Evolutionary conservation across 2,329 filamentous ascomycete species (phyloP), one percentile per base, ranked within the genome.

Genomic region (Tricladium varicosporioides): DNA sequence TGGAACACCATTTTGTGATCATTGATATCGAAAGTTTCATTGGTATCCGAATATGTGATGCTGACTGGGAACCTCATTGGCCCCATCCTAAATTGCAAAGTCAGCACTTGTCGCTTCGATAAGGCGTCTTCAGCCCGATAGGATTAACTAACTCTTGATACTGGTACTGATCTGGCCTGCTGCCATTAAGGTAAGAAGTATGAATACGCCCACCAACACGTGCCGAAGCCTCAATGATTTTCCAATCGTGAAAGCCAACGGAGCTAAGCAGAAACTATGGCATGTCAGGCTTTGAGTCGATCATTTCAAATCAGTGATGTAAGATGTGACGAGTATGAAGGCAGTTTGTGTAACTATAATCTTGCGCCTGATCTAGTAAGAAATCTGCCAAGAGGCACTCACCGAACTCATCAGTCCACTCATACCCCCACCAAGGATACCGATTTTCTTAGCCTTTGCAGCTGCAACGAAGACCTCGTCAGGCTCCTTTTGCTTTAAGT

Each of bases 1-100:
- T 87, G 82, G 68, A 86, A 87, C 0, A 87, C 82, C 67, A 88
- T 76, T 59, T 82, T 77, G 65, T 87, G 84, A 62, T 88, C 85
- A 8, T 79, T 78, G 60, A 87, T 83, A 1, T 76, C 67, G 60
- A 81, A 77, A 1, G 68, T 73, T 8, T 61, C 60, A 16, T 62
- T 62, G 13, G 59, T 53, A 14, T 56, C 42, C 4, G 45, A 19
- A 14, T 76, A 70, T 2, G 75, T 77, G 3, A 65, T 15, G 33
- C 58, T 62, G 14, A 80, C 74, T 0, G 85, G 85, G 61, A 88
- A 83, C 1, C 84, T 74, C 84, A 88, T 87, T 0, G 84, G 82
- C 18, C 48, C 45, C 44, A 33, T 27, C 13, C 19, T 40, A 33
- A 15, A 48, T 48, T 18, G 5, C 14, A 8, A 7, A 11, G 19